Evolutionary conservation across 495 filamentous ascomycete species (phyloP).

Genomic region (Daldinia vernicosa): DNA sequence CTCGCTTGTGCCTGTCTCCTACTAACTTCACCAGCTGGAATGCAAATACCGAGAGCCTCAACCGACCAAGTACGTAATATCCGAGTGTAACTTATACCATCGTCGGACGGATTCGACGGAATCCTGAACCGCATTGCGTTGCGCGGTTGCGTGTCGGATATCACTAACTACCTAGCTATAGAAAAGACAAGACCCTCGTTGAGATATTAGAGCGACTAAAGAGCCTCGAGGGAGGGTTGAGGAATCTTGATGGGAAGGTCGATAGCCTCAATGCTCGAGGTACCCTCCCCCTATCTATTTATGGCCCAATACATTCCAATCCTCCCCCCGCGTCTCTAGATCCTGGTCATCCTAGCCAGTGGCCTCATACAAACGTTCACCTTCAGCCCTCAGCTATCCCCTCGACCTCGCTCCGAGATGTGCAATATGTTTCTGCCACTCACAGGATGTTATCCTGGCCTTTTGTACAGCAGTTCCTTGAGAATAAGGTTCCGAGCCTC

Average conservation of each 20-base stretch:
- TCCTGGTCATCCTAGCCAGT: constrained; percentile 25
- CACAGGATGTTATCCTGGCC: constrained; percentile 69
- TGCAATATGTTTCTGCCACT: constrained; percentile 61
- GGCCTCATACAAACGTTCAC: constrained; percentile 28
- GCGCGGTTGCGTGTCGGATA: constrained; percentile 25
- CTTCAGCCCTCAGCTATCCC: constrained; percentile 21
- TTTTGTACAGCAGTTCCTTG: constrained; percentile 58
- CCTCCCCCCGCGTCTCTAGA: constrained; percentile 22
- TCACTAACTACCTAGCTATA: constrained; percentile 42
- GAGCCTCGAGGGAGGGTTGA: constrained; percentile 53
- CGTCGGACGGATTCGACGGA: constrained; percentile 25
- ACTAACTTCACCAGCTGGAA: constrained; percentile 56
- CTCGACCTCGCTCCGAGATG: constrained; percentile 26
- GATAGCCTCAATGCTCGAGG: constrained; percentile 51
- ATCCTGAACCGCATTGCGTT: constrained; percentile 19
- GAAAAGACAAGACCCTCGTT: constrained; percentile 69
- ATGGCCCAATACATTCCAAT: constrained; percentile 32
- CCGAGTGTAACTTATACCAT: constrained; percentile 23
- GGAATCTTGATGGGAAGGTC: constrained; percentile 51
- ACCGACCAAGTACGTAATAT: constrained; percentile 67
- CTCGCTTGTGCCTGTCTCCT: constrained; percentile 19
- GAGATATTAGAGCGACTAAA: constrained; percentile 66
- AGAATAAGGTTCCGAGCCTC: constrained; percentile 45
- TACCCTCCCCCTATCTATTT: constrained; percentile 35
- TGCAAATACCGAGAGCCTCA: constrained; percentile 69